Conservation (phyloP, 2,329 filamentous ascomycete species). For the Macroventuria anomochaeta region DNA sequence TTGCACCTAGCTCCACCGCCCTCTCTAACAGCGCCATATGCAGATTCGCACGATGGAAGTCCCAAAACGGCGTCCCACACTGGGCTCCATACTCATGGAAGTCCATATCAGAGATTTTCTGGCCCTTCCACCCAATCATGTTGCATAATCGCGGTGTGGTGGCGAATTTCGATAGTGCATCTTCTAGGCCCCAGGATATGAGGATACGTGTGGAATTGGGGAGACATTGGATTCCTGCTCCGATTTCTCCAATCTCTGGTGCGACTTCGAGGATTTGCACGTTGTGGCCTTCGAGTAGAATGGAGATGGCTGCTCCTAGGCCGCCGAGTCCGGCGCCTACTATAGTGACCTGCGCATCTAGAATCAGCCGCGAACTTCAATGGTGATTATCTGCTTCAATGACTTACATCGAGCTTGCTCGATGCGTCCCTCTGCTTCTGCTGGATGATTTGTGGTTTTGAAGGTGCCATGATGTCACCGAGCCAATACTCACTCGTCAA, state of each 20-base stretch:
- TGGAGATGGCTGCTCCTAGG: conserved; percentile 58
- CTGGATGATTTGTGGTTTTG: conserved; percentile 35
- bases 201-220: conserved; percentile 58
- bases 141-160: conserved; percentile 53
- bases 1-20: conserved; percentile 57
- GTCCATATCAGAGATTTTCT: conserved; percentile 57
- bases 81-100: conserved; percentile 51
- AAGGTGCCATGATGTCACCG: conserved; percentile 34
- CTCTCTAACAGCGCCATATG: conserved; percentile 57
- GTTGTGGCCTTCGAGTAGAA: conserved; percentile 55
- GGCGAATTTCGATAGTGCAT: conserved; percentile 51
- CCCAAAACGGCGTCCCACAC: conserved; percentile 57
- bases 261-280: conserved; percentile 59
- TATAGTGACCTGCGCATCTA: conserved; percentile 51
- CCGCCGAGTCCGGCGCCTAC: conserved; percentile 65
- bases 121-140: conserved; percentile 62
- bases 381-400: too few relatives aligned
- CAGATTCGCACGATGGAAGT: conserved; percentile 62
- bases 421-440: conserved; percentile 34
- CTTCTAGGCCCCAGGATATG: conserved; percentile 58
- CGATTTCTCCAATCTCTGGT: conserved; percentile 56
- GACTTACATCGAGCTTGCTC: conserved; percentile 37
- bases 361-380: neutral
- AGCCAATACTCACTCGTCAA: neutral
- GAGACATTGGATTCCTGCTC: conserved; percentile 60